Percentiles rank a stretch among this genome's conserved stretches.
Evolutionary conservation across 306 rosid genomes (phyloP).

Genomic region (Styphnolobium japonicum): DNA sequence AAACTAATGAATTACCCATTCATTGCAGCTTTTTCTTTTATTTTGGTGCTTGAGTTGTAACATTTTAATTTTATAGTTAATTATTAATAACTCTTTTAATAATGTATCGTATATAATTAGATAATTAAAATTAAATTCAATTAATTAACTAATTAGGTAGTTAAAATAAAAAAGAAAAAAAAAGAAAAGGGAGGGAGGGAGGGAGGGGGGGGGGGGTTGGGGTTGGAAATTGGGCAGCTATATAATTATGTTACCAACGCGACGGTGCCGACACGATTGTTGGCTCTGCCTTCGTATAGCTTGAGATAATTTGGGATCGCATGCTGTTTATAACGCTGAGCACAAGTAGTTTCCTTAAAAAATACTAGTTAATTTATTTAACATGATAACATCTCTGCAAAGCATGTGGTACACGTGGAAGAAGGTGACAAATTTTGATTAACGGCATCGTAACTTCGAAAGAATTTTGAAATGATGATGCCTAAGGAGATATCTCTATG

Average conservation of each 20-base stretch:
- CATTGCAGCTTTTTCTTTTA: not conserved
- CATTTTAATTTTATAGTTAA: not conserved
- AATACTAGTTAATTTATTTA: not conserved
- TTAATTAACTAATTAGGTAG: not conserved
- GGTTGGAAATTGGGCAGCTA: not conserved
- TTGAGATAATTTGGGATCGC: not conserved
- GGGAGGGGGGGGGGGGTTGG: no score
- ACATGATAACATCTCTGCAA: conserved; percentile 11
- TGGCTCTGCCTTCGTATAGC: not conserved
- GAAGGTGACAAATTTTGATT: conserved; percentile 26
- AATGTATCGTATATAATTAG: no score
- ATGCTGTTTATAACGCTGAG: not conserved
- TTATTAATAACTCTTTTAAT: no score
- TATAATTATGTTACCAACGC: not conserved
- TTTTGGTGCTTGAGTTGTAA: not conserved
- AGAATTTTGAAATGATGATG: conserved; percentile 23
- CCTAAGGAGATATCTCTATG: not conserved
- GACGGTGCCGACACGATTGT: conserved; percentile 25
- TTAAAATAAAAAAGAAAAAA: not conserved
- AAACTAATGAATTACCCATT: not conserved
- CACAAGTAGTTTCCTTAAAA: not conserved
- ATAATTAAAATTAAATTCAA: not conserved
- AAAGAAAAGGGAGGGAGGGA: no score
- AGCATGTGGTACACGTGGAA: conserved; percentile 21
- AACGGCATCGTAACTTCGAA: conserved; percentile 20